A percentile compares a stretch with the other conserved stretches of the same genome.
phyloP scores from a whole-genome alignment of 805 yeast species.

The Candida hungchunana region DNA sequence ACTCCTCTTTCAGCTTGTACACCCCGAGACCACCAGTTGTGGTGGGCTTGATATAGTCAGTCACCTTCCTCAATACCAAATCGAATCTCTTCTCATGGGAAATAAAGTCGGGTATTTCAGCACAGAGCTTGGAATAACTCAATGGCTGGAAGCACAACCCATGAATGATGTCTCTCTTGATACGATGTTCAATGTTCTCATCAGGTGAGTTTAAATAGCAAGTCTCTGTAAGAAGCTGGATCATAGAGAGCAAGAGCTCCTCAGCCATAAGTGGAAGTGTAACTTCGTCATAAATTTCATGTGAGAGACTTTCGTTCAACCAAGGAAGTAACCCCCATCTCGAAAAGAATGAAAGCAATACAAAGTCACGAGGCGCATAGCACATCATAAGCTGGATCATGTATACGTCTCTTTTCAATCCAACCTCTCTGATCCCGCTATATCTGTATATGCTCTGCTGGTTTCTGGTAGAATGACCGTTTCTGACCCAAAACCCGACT shows the following conservation, averaged over 20 bases:
- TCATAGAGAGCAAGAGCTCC: slow-evolving; percentile 67
- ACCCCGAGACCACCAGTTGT: slow-evolving; percentile 55
- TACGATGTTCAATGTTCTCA: slow-evolving; percentile 44
- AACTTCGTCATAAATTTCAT: slow-evolving; percentile 40
- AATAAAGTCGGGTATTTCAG: slow-evolving; percentile 72
- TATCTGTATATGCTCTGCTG: slow-evolving; percentile 78
- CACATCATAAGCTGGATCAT: slow-evolving; percentile 60
- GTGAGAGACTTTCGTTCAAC: slow-evolving; percentile 40
- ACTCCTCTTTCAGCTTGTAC: slow-evolving; percentile 61
- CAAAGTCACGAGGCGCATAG: slow-evolving; percentile 50
- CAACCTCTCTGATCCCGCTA: slow-evolving; percentile 76
- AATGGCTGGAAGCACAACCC: slow-evolving; percentile 71
- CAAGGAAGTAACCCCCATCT: slow-evolving; percentile 67
- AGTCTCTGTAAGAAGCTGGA: slow-evolving; percentile 66
- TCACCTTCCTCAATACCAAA: slow-evolving; percentile 47
- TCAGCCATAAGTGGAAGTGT: slow-evolving; percentile 65
- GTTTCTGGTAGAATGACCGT: slow-evolving; percentile 75
- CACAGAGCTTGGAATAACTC: slow-evolving; percentile 65
- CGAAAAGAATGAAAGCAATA: slow-evolving; percentile 52
- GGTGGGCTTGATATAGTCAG: slow-evolving; percentile 60
- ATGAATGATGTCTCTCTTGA: slow-evolving; percentile 75
- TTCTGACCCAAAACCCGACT: slow-evolving; percentile 91
- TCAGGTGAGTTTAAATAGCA: slow-evolving; percentile 48
- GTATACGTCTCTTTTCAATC: slow-evolving; percentile 74
- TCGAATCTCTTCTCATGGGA: slow-evolving; percentile 72